phyloP scores from a whole-genome alignment of 345 rosid genomes.

The Eucalyptus brandiana region DNA sequence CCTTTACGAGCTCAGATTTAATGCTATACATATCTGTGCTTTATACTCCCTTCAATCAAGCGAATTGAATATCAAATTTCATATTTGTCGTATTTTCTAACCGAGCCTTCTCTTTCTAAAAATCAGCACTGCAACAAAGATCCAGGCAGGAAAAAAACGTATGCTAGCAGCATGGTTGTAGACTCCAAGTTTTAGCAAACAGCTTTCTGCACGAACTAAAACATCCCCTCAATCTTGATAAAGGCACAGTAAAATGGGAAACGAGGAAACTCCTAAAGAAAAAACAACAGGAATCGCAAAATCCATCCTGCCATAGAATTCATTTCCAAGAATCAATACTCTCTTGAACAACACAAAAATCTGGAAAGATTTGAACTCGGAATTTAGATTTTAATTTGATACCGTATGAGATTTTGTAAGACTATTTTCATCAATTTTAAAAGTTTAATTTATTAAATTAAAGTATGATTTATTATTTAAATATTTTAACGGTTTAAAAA shows the following conservation, averaged over 20 bases:
- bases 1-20: background rate
- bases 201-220: background rate
- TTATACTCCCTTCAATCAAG: background rate
- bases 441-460: too few relatives aligned
- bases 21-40: background rate
- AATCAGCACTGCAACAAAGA: background rate
- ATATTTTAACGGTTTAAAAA: too few relatives aligned
- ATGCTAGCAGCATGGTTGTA: background rate
- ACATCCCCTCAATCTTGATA: background rate
- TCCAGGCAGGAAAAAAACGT: background rate
- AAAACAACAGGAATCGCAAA: background rate
- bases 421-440: too few relatives aligned
- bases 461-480: too few relatives aligned
- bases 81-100: background rate
- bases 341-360: background rate
- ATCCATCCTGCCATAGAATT: background rate
- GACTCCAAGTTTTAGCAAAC: background rate
- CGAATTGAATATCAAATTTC: background rate
- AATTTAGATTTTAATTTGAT: too few relatives aligned
- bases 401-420: rapidly evolving
- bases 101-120: background rate
- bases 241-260: background rate
- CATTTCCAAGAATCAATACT: background rate
- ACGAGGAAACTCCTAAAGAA: background rate
- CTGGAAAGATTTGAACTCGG: too few relatives aligned